Percentiles rank a stretch among this genome's conserved stretches.
Evolutionary conservation across 345 rosid species (phyloP).

Genomic region (Euphorbia peplus): DNA sequence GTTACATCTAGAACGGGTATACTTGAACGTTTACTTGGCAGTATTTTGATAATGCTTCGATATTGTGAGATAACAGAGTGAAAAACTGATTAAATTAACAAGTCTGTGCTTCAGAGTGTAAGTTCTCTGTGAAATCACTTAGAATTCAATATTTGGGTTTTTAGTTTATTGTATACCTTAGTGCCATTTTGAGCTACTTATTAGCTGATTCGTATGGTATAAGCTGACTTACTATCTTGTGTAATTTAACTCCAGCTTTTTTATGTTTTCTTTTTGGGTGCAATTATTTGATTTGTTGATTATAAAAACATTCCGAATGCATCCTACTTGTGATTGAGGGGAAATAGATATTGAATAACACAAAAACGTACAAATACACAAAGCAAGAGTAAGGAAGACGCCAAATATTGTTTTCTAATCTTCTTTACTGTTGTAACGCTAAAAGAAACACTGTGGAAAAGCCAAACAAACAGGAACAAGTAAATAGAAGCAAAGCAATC

Average conservation of each 20-base stretch:
- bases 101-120: conserved; percentile 12
- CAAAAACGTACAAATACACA: background rate
- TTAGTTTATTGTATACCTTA: background rate
- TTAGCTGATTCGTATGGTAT: background rate
- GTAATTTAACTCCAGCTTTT: background rate
- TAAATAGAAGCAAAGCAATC: background rate
- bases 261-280: background rate
- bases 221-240: background rate
- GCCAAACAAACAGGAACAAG: background rate
- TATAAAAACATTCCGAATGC: background rate
- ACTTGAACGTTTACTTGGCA: conserved; percentile 14
- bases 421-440: too few species aligned
- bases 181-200: background rate
- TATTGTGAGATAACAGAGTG: conserved; percentile 11
- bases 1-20: conserved; percentile 11
- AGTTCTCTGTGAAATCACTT: conserved; percentile 13
- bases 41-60: conserved; percentile 13
- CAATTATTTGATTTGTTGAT: background rate
- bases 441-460: background rate
- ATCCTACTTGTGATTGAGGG: background rate
- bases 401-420: too few species aligned
- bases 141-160: conserved; percentile 1
- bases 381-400: background rate
- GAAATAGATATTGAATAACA: background rate
- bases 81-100: conserved; percentile 12